Percentiles rank a stretch among this genome's conserved stretches.
These are phyloP conservation scores for Lithocarpus polystachyus DNA, from an alignment of 306 rosid genomes.

Conservation along the genomic window DNA sequence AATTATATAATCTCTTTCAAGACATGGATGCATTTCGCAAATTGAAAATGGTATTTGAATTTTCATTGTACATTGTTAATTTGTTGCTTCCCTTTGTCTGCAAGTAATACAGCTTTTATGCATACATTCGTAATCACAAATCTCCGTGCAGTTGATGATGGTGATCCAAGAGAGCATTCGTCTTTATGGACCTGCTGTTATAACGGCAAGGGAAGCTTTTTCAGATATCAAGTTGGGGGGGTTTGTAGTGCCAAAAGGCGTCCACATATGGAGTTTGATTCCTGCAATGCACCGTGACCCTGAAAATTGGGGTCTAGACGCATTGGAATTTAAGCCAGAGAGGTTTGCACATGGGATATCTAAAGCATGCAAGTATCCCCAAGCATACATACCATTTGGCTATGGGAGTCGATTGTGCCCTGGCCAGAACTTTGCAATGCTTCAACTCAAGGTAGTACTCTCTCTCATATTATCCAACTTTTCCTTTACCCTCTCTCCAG, in stretches of 20 bases:
- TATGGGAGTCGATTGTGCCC: conserved; percentile 29
- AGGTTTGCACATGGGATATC: conserved; percentile 30
- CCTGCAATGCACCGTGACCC: conserved; percentile 28
- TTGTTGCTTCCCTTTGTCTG: too few relatives aligned
- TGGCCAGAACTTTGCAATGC: conserved; percentile 31
- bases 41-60: conserved; percentile 21
- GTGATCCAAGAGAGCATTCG: conserved; percentile 46
- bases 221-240: conserved; percentile 25
- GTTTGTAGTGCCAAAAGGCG: conserved; percentile 32
- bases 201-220: conserved; percentile 24
- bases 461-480: conserved; percentile 22
- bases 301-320: conserved; percentile 31
- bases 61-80: too few relatives aligned
- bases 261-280: conserved; percentile 19
- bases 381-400: conserved; percentile 39
- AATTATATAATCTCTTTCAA: neutral
- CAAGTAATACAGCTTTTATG: too few relatives aligned
- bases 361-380: conserved; percentile 37
- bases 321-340: conserved; percentile 26
- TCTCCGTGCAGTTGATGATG: conserved; percentile 24
- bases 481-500: conserved; percentile 30
- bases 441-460: conserved; percentile 10
- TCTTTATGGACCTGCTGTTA: conserved; percentile 20
- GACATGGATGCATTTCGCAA: conserved; percentile 14
- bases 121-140: too few relatives aligned